Conservation (phyloP, 2,329 filamentous ascomycete species). For the Exophiala phaeomuriformis region DNA sequence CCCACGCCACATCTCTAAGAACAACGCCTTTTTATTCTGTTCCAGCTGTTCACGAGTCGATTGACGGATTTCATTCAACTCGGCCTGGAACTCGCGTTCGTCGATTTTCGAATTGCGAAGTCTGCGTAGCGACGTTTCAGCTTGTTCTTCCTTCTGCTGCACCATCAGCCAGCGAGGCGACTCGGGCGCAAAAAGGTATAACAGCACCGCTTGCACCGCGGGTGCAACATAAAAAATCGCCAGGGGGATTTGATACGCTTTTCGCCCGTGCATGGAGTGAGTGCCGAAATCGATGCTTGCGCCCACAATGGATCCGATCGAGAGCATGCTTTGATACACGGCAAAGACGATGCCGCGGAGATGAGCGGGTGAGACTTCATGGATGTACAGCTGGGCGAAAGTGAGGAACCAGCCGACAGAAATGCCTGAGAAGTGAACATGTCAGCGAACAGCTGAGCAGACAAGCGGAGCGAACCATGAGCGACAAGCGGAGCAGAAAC, state of each 20-base stretch:
- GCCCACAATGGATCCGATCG: slow-evolving; percentile 18
- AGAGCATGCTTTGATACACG: slow-evolving; percentile 30
- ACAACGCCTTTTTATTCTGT: slow-evolving; percentile 18
- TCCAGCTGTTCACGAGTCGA: slow-evolving; percentile 15
- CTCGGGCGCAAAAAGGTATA: slow-evolving; percentile 22
- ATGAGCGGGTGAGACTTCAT: slow-evolving; percentile 44
- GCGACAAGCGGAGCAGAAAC: no score
- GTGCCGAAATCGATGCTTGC: slow-evolving; percentile 22
- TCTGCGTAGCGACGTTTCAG: slow-evolving; percentile 12
- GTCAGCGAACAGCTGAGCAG: background rate
- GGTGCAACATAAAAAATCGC: slow-evolving; percentile 23
- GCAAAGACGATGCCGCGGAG: slow-evolving; percentile 44
- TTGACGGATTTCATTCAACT: slow-evolving; percentile 24
- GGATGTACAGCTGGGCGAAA: slow-evolving; percentile 44
- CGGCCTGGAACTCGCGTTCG: slow-evolving; percentile 18
- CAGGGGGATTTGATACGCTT: slow-evolving; percentile 22
- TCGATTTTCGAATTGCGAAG: slow-evolving; percentile 20
- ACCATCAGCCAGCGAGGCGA: slow-evolving; percentile 23
- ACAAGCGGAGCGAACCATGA: no score
- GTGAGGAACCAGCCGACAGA: slow-evolving; percentile 42
- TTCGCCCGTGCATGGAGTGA: slow-evolving; percentile 6
- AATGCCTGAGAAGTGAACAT: slow-evolving; percentile 18
- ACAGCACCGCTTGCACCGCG: slow-evolving; percentile 13
- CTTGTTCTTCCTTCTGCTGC: slow-evolving; percentile 17
- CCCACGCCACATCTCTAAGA: slow-evolving; percentile 19